Conservation (phyloP, 768 basidiomycete species). For the Artomyces pyxidatus region DNA sequence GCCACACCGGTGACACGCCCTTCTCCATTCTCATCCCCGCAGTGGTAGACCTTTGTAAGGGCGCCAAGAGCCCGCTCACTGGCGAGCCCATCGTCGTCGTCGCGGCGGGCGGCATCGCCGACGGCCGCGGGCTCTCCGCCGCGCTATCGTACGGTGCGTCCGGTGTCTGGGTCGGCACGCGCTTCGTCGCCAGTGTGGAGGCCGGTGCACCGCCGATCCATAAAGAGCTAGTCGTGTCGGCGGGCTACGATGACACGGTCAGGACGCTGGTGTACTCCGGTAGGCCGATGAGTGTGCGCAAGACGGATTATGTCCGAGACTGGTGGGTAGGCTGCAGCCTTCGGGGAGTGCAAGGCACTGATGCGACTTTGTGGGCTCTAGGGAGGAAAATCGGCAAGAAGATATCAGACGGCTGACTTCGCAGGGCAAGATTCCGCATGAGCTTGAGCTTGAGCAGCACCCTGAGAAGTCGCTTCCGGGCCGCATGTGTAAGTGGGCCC, state of each 20-base stretch:
- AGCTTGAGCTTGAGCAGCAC: slow-evolving; percentile 57
- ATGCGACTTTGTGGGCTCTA: slow-evolving; percentile 17
- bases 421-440: slow-evolving; percentile 68
- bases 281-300: slow-evolving; percentile 74
- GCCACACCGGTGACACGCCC: slow-evolving; percentile 78
- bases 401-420: slow-evolving; percentile 54
- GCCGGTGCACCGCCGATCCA: slow-evolving; percentile 71
- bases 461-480: slow-evolving; percentile 60
- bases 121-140: slow-evolving; percentile 75
- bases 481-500: slow-evolving; percentile 41
- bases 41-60: slow-evolving; percentile 70
- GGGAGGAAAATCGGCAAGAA: slow-evolving; percentile 52
- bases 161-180: slow-evolving; percentile 84
- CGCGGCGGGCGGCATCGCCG: slow-evolving; percentile 79
- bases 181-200: slow-evolving; percentile 77
- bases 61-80: slow-evolving; percentile 63
- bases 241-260: slow-evolving; percentile 68
- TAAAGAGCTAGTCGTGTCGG: slow-evolving; percentile 57
- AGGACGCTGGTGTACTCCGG: slow-evolving; percentile 72
- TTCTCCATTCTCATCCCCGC: slow-evolving; percentile 80
- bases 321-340: slow-evolving; percentile 39
- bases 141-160: slow-evolving; percentile 71
- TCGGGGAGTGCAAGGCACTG: not conserved
- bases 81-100: slow-evolving; percentile 71
- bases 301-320: slow-evolving; percentile 68